These are phyloP conservation scores for Castanea crenata DNA, from an alignment of 306 rosid species.

Conservation along the genomic window DNA sequence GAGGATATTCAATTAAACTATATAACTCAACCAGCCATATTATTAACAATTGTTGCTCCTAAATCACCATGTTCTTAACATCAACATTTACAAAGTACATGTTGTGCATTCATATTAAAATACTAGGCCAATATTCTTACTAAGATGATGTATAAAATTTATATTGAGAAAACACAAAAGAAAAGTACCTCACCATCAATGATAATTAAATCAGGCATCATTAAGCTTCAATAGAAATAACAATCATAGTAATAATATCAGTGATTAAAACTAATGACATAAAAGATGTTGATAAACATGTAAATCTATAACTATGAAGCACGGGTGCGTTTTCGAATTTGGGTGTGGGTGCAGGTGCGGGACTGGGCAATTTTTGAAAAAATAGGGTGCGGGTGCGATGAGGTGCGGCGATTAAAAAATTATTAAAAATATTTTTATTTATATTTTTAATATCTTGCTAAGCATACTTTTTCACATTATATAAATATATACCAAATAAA, in stretches of 20 bases:
- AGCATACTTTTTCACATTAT: too few relatives aligned
- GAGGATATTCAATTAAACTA: too few relatives aligned
- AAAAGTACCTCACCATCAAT: background rate
- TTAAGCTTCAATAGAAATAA: background rate
- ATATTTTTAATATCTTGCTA: too few relatives aligned
- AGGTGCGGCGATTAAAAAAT: too few relatives aligned
- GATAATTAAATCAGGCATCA: background rate
- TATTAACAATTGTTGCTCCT: background rate
- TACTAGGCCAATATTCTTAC: background rate
- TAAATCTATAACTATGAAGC: background rate
- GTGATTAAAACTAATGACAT: background rate
- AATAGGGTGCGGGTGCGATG: too few relatives aligned
- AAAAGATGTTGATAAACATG: slow-evolving; percentile 12
- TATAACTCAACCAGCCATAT: background rate
- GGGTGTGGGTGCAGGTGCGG: too few relatives aligned
- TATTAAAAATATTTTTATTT: too few relatives aligned
- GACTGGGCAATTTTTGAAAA: too few relatives aligned
- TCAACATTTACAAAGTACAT: background rate
- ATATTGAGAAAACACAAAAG: too few relatives aligned
- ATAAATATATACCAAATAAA: too few relatives aligned
- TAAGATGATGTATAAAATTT: too few relatives aligned
- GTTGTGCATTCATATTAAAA: background rate
- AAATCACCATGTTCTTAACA: background rate
- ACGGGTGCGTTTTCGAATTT: too few relatives aligned
- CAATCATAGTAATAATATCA: background rate